A percentile compares a stretch with the other conserved stretches of the same genome.
These are phyloP conservation scores for Trichoderma hamatum DNA, from an alignment of 2,329 filamentous ascomycete species.

Conservation along the genomic window DNA sequence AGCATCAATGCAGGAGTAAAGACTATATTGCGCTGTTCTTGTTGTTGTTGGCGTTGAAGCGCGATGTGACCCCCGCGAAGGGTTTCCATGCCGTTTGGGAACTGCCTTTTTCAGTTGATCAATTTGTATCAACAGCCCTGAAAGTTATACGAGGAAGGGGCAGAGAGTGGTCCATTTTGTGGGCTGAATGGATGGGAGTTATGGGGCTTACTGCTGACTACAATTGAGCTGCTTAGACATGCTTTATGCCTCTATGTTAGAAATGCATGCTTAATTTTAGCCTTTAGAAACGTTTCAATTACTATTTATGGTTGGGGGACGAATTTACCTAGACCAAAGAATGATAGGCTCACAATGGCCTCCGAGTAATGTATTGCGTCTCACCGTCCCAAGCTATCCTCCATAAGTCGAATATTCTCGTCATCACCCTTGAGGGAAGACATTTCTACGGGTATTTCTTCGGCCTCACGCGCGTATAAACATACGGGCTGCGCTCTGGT, in stretches of 20 bases:
- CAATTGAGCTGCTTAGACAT: background rate
- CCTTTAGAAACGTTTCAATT: background rate
- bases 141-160: background rate
- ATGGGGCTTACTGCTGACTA: background rate
- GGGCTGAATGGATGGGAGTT: background rate
- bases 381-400: background rate
- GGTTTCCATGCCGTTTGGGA: conserved; percentile 4
- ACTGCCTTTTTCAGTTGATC: background rate
- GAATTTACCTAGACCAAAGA: background rate
- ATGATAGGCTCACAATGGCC: background rate
- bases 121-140: background rate
- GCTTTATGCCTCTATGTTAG: background rate
- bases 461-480: background rate
- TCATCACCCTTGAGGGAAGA: background rate
- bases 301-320: background rate
- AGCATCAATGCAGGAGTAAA: background rate
- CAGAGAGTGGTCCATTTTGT: background rate
- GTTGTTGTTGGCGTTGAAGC: background rate
- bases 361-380: too few species aligned
- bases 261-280: background rate
- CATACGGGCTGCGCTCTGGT: background rate
- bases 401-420: background rate
- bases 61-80: background rate
- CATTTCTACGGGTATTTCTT: background rate
- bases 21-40: background rate